Evolutionary conservation across 2,329 filamentous ascomycete genomes (phyloP).

Genomic region (Diplodia seriata): DNA sequence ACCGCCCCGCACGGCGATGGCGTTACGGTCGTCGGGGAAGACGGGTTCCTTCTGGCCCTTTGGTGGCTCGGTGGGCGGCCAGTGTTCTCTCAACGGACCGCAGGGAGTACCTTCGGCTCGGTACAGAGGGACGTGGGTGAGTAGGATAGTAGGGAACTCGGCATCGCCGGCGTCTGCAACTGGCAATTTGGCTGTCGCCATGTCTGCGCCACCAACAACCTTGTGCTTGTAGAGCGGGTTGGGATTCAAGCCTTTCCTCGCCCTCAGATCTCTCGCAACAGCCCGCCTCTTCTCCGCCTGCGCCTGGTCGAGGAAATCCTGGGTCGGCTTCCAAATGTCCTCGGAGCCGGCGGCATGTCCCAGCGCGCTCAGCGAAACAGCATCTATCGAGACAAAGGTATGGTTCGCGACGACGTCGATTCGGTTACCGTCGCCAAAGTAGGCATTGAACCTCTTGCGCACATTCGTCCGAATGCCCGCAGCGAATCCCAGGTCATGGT

Average conservation of each 20-base stretch:
- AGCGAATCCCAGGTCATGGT: constrained; percentile 93
- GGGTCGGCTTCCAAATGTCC: constrained; percentile 75
- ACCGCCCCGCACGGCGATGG: constrained; percentile 77
- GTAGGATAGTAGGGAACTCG: constrained; percentile 84
- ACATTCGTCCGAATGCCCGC: constrained; percentile 81
- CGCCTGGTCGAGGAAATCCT: constrained; percentile 76
- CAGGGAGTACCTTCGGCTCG: constrained; percentile 83
- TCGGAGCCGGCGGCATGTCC: constrained; percentile 60
- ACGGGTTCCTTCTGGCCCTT: constrained; percentile 63
- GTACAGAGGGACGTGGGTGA: constrained; percentile 91
- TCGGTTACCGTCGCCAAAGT: constrained; percentile 89
- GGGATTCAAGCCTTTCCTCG: constrained; percentile 66
- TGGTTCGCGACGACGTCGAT: constrained; percentile 94
- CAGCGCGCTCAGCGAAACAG: constrained; percentile 82
- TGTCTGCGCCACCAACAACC: constrained; percentile 64
- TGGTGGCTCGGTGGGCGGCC: constrained; percentile 71
- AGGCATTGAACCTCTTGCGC: constrained; percentile 81
- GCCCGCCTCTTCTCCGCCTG: constrained; percentile 70
- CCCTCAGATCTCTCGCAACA: constrained; percentile 71
- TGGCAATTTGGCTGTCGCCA: constrained; percentile 41
- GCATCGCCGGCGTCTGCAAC: constrained; percentile 52
- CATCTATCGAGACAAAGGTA: constrained; percentile 90
- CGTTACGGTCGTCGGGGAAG: constrained; percentile 72
- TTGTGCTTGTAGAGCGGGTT: constrained; percentile 64
- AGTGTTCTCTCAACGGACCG: constrained; percentile 83